These are phyloP conservation scores for Apiospora kogelbergensis DNA, from an alignment of 2,329 filamentous ascomycete genomes.

Conservation along the genomic window DNA sequence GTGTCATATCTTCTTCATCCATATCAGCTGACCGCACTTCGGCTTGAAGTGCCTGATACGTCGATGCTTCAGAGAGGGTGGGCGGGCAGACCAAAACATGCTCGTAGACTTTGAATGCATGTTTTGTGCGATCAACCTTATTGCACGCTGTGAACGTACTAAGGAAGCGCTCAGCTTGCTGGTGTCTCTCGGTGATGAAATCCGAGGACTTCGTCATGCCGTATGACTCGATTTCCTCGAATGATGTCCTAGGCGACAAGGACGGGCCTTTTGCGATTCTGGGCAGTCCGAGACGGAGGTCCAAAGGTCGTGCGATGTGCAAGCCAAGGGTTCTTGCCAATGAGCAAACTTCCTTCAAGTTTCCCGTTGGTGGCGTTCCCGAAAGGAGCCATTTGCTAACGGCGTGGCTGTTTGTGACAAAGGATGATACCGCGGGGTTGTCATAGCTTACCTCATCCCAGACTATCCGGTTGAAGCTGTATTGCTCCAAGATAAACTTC, in stretches of 20 bases:
- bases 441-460: conserved; percentile 46
- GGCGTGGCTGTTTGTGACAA: conserved; percentile 33
- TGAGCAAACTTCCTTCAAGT: conserved; percentile 35
- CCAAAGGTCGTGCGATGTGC: conserved; percentile 37
- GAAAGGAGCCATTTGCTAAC: conserved; percentile 44
- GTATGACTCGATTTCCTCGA: conserved; percentile 34
- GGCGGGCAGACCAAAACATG: conserved; percentile 28
- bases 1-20: conserved; percentile 21
- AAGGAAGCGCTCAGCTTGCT: conserved; percentile 33
- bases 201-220: conserved; percentile 34
- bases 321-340: conserved; percentile 36
- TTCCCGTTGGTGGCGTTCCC: conserved; percentile 39
- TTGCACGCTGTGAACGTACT: conserved; percentile 32
- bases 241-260: conserved; percentile 26
- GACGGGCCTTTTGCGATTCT: conserved; percentile 34
- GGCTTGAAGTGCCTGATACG: conserved; percentile 31
- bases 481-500: conserved; percentile 34
- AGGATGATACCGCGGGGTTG: conserved; percentile 29
- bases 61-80: conserved; percentile 20
- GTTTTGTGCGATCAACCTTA: conserved; percentile 16
- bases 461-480: conserved; percentile 38
- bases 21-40: conserved; percentile 28
- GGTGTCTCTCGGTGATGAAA: conserved; percentile 35
- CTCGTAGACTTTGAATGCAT: conserved; percentile 20
- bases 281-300: conserved; percentile 33